phyloP scores from a whole-genome alignment of 805 yeast species.

The Nakazawaea anatomiae region DNA sequence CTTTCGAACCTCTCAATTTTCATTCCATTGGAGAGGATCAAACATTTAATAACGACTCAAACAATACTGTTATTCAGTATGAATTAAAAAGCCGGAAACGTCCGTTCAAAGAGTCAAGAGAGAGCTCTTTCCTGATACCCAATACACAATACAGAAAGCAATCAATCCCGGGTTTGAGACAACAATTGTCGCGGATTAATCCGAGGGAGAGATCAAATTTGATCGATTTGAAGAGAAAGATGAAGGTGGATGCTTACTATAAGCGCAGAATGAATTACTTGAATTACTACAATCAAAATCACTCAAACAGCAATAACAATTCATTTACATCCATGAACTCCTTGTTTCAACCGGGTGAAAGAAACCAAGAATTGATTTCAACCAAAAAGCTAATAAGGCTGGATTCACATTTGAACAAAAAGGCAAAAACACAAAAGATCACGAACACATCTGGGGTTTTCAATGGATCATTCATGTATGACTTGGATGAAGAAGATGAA shows the following conservation, averaged over 20 bases:
- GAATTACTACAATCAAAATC: constrained; percentile 6
- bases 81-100: constrained; percentile 2
- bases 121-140: constrained; percentile 4
- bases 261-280: constrained; percentile 9
- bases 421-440: background rate
- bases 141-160: background rate
- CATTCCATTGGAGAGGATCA: constrained; percentile 1
- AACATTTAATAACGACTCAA: background rate
- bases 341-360: background rate
- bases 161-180: constrained; percentile 7
- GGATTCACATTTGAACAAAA: constrained; percentile 2
- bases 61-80: background rate
- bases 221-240: constrained; percentile 9
- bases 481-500: constrained; percentile 9
- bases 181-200: constrained; percentile 5
- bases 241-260: constrained; percentile 11
- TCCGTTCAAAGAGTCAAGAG: constrained; percentile 7
- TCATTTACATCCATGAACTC: constrained; percentile 3
- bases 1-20: background rate
- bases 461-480: constrained; percentile 9
- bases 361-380: constrained; percentile 1
- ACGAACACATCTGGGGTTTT: constrained; percentile 8
- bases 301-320: background rate
- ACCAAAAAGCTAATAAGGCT: background rate
- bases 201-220: constrained; percentile 9